A percentile compares a stretch with the other conserved stretches of the same genome.
These are phyloP conservation scores for Beauveria brongniartii DNA, from an alignment of 2,329 filamentous ascomycete species.

Conservation along the genomic window DNA sequence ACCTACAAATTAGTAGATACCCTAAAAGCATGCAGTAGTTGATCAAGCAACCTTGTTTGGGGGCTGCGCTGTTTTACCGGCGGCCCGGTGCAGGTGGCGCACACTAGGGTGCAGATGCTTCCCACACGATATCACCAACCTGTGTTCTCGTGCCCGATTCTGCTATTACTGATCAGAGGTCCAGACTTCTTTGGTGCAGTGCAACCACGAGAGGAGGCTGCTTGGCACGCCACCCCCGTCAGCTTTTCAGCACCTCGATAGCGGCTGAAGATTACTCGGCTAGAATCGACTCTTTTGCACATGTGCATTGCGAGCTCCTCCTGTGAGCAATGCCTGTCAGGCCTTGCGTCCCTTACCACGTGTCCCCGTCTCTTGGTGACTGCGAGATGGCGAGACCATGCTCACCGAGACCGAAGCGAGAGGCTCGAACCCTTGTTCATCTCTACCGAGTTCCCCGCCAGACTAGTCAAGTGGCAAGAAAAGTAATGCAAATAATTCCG, in stretches of 20 bases:
- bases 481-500: no score
- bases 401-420: background rate
- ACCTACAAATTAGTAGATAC: background rate
- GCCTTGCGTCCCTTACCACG: background rate
- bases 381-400: background rate
- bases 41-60: background rate
- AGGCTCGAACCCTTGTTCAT: background rate
- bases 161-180: background rate
- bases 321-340: background rate
- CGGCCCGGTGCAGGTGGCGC: background rate
- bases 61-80: background rate
- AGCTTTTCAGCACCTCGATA: background rate
- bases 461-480: background rate
- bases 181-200: background rate
- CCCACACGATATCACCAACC: background rate
- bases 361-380: background rate
- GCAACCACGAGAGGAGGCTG: background rate
- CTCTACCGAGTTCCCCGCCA: background rate
- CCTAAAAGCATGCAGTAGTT: background rate
- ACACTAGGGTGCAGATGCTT: background rate
- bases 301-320: background rate
- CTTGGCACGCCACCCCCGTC: background rate
- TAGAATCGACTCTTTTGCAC: background rate
- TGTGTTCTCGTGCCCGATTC: background rate
- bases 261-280: background rate